Base-by-base conservation (phyloP, 2,329 filamentous ascomycete species). In the Parascedosporium putredinis region DNA sequence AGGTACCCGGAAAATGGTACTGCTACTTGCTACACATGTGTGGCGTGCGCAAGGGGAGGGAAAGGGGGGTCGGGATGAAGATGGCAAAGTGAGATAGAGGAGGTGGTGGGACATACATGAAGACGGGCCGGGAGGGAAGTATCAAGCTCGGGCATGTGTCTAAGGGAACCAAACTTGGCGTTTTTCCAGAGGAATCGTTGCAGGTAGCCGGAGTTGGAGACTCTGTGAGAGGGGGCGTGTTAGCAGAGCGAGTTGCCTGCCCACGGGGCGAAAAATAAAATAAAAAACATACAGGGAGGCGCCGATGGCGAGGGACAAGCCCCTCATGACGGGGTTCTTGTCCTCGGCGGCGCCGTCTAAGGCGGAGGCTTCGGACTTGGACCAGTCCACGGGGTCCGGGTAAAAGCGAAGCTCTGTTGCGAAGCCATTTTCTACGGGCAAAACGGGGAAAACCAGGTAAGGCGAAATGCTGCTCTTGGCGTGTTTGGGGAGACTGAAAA, bases 181-280 rank as follows among this genome's bases (percentile, higher is more conserved):
- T 88, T 88, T 45, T 67, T 68, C 83, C 84, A 94, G 54, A 90
- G 73, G 43, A 77, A 65, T 50, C 72, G 75, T 52, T 86, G 83
- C 7, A 91, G 54, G 40, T 76, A 71, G 9, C 70, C 67, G n/a
- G 82, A 67, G 23, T 75, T 77, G 1, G 78, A 70, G 40, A 89
- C 65, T 18, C 83, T 85, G 47, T 2, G 14, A 43, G 20, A 22
- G 10, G 38, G 20, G 20, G 4, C 3, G 47, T 10, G 50, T 51
- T 51, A 52, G 40, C 5, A n/a, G n/a, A n/a, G n/a, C n/a, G n/a
- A n/a, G n/a, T n/a, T n/a, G n/a, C n/a, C n/a, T n/a, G n/a, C n/a
- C n/a, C n/a, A n/a, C n/a, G n/a, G n/a, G n/a, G n/a, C n/a, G n/a
- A n/a, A n/a, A n/a, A n/a, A n/a, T n/a, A n/a, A n/a, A 18, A 33